Base-by-base conservation (phyloP, 148 eudicot genomes). In the Chenopodium berlandieri region DNA sequence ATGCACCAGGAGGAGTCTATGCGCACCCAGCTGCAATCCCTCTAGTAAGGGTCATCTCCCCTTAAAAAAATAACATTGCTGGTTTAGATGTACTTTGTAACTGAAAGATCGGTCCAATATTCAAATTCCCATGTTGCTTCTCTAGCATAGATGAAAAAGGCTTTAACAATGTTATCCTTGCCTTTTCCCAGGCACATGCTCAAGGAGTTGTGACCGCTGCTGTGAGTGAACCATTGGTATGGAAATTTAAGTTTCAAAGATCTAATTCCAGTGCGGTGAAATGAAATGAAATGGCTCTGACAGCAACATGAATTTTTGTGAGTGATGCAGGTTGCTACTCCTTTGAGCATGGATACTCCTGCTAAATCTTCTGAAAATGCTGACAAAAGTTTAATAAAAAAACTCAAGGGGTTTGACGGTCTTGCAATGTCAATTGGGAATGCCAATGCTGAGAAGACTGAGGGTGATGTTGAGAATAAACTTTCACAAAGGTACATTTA, bases 1-100 rank as follows among this genome's bases (percentile, higher is more conserved):
- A 96, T 82, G 85, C 97, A n/a, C 92, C 88, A 85, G 95, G 94
- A 78, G 99, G 99, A 62, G 98, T 92, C 81, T 96, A 96, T 88
- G 88, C 97, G 16, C 97, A 94, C 79, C 97, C 92, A 40, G 44
- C 44, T 72, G 93, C 90, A n/a, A 89, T 90, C 73, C 92, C 98
- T 78, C 64, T 89, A 64, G 99, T 94, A 90, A 92, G 95, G 83
- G 19, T 19, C 30, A 2, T 0, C 31, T 40, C 67, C 62, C 1
- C 30, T 14, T 5, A 9, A n/a, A 44, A 4, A 13, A 16, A 69
- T 7, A 30, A 17, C 32, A 62, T 48, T 75, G 9, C 30, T 50
- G 8, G 16, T 46, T 54, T 22, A 64, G 10, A 62, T 11, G 27
- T 50, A 69, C 54, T 62, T 27, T 65, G 27, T 34, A 78, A 79